Conservation (phyloP, 352 stramenopile species). For the Halophytophthora polymorphica region DNA sequence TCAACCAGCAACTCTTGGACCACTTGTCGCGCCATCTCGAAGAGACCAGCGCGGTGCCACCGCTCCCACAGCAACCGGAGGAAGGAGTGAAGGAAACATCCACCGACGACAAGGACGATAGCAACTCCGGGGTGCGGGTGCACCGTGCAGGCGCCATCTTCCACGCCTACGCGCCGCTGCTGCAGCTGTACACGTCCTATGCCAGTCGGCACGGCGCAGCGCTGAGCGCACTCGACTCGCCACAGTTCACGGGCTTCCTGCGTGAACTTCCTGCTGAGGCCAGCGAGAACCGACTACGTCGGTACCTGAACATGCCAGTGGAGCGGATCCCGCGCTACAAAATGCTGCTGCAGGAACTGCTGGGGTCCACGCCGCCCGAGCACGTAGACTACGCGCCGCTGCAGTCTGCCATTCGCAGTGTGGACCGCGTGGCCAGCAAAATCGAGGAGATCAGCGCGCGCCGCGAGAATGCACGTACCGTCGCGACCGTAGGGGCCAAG, state of each 20-base stretch:
- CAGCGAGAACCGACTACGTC: constrained; percentile 55
- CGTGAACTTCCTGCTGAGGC: constrained; percentile 66
- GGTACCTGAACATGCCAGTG: constrained; percentile 87
- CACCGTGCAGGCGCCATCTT: constrained; percentile 76
- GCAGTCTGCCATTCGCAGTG: constrained; percentile 67
- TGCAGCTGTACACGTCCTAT: constrained; percentile 86
- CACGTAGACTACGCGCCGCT: constrained; percentile 75
- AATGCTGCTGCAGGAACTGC: constrained; percentile 76
- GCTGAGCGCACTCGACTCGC: constrained; percentile 66
- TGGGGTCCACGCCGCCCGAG: constrained; percentile 56
- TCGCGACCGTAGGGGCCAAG: constrained; percentile 57
- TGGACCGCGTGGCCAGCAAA: constrained; percentile 71
- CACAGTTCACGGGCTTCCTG: constrained; percentile 68
- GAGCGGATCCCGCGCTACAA: constrained; percentile 85
- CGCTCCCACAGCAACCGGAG: constrained; percentile 16
- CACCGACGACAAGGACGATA: constrained; percentile 4
- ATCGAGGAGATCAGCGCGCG: constrained; percentile 80
- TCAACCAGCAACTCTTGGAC: constrained; percentile 87
- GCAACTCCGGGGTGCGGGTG: constrained; percentile 14
- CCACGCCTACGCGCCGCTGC: constrained; percentile 78
- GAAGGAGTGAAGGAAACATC: constrained; percentile 1
- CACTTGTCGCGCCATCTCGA: constrained; percentile 77
- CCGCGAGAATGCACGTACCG: constrained; percentile 60
- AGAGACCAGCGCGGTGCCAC: constrained; percentile 37
- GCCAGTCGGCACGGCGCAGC: constrained; percentile 75